These are phyloP conservation scores for Botrytis deweyae DNA, from an alignment of 2,329 filamentous ascomycete species.

Conservation along the genomic window DNA sequence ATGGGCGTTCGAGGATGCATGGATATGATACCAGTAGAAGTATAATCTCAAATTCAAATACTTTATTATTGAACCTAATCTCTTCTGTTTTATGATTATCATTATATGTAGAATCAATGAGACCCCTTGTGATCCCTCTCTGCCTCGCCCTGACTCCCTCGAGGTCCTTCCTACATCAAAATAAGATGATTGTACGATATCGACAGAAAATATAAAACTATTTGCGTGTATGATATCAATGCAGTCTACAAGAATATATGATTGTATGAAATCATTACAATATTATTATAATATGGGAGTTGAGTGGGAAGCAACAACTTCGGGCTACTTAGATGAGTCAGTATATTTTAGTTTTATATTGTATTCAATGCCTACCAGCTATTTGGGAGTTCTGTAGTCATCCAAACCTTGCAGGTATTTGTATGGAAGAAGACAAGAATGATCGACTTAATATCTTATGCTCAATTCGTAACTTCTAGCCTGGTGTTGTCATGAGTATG, in stretches of 20 bases:
- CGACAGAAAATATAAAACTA: background rate
- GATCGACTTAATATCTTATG: background rate
- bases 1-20: background rate
- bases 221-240: background rate
- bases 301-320: background rate
- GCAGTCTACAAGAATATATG: background rate
- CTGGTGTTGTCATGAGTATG: conserved; percentile 27
- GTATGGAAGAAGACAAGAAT: background rate
- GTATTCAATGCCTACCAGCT: background rate
- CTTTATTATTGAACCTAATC: background rate
- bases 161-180: background rate
- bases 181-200: background rate
- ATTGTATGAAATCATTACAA: background rate
- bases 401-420: background rate
- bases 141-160: background rate
- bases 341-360: background rate
- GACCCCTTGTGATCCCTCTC: background rate
- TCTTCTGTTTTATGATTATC: background rate
- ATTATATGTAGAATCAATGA: background rate
- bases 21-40: background rate
- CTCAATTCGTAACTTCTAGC: background rate
- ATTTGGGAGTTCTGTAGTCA: background rate
- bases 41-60: background rate
- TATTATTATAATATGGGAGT: background rate
- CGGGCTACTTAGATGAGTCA: background rate